Evolutionary conservation across 805 yeast genomes (phyloP).

Genomic region (Metschnikowia kunwiensis): DNA sequence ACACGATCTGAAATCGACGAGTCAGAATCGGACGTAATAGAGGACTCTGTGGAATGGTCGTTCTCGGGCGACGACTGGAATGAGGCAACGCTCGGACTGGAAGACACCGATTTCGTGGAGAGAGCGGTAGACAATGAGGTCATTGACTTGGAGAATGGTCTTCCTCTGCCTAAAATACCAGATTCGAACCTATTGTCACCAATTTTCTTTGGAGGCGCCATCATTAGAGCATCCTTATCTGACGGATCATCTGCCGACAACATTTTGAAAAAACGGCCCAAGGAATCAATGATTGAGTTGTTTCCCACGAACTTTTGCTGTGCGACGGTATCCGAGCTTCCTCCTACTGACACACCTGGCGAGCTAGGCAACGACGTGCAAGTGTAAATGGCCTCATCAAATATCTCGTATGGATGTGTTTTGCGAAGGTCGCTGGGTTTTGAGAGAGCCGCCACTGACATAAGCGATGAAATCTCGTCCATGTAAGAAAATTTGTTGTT

Average conservation of each 20-base stretch:
- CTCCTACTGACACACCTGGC: slow-evolving; percentile 6
- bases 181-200: slow-evolving; percentile 5
- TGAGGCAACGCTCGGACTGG: slow-evolving; percentile 40
- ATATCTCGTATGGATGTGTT: slow-evolving; percentile 59
- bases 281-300: slow-evolving; percentile 36
- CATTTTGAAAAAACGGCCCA: slow-evolving; percentile 30
- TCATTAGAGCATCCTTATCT: slow-evolving; percentile 6
- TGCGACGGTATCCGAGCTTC: not conserved
- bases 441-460: slow-evolving; percentile 17
- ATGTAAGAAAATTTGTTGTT: slow-evolving; percentile 24
- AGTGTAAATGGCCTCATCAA: slow-evolving; percentile 62
- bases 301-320: slow-evolving; percentile 30
- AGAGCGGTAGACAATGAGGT: slow-evolving; percentile 33
- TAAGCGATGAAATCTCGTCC: slow-evolving; percentile 13
- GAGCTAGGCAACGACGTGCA: slow-evolving; percentile 24
- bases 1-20: slow-evolving; percentile 19
- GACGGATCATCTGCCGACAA: slow-evolving; percentile 31
- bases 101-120: slow-evolving; percentile 31
- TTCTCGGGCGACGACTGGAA: slow-evolving; percentile 36
- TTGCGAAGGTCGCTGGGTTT: slow-evolving; percentile 40
- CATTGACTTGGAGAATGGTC: slow-evolving; percentile 33
- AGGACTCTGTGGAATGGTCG: slow-evolving; percentile 32
- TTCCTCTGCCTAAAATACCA: slow-evolving; percentile 8
- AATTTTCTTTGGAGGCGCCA: slow-evolving; percentile 11
- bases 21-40: slow-evolving; percentile 31